Evolutionary conservation across 257 asterid species (phyloP), one percentile per base, ranked within the genome.

Genomic region (Nemophila menziesii): DNA sequence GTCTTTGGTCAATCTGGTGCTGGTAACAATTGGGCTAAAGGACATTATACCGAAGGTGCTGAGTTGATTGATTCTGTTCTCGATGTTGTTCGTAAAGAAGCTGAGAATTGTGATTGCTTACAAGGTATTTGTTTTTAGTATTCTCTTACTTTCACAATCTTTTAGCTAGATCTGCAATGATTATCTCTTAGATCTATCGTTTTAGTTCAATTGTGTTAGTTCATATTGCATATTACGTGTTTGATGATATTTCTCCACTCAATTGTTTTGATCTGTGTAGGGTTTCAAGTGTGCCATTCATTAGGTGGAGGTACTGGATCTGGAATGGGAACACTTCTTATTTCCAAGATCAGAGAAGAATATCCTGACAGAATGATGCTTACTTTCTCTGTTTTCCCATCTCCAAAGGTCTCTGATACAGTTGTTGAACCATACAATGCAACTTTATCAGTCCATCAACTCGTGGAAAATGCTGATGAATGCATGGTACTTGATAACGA

Each of bases 381-480:
- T n/a, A n/a, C n/a, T n/a, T n/a, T n/a, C n/a, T n/a, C n/a, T n/a
- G n/a, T n/a, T 10, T 80, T 80, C 57, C 92, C 92, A 8, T 80
- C 92, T 20, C 87, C 92, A 2, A 80, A 80, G 77, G 93, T 80
- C 22, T n/a, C n/a, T n/a, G n/a, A n/a, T n/a, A n/a, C 92, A 24
- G 92, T 79, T 48, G 92, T 79, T 29, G 92, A 79, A 51, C 92
- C 92, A 48, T 80, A 80, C 46, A 80, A 80, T 51, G 92, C 92
- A 5, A 80, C 92, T 18, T 74, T 76, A 12, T 80, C 92, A 1
- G 92, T 80, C 33, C 92, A 80, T 57, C 86, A 80, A 69, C 92
- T 76, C 11, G 92, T 80, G 36, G 86, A 80, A 71, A 80, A 80
- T 51, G 86, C 92, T 16, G 86, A 80, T 49, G 86, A 76, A 72